Percentiles rank a stretch among this genome's conserved stretches.
phyloP scores from a whole-genome alignment of 2,329 filamentous ascomycete genomes.

The Chaetomiaceae sp. region DNA sequence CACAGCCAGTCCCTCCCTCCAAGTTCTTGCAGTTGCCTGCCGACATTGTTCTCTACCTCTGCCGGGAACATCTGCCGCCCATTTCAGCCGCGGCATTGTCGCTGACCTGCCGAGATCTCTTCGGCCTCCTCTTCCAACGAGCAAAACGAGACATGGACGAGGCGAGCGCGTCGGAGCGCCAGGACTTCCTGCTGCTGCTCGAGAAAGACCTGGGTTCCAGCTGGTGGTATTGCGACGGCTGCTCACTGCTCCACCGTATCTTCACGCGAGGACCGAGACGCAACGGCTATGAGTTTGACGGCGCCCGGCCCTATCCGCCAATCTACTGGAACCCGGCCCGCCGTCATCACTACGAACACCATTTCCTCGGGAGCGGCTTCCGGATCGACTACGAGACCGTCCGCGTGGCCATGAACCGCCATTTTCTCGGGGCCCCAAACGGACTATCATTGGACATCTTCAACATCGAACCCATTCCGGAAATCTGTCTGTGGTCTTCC shows the following conservation, averaged over 20 bases:
- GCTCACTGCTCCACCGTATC: not conserved
- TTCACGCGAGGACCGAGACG: not conserved
- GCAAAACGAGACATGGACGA: not conserved
- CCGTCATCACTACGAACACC: not conserved
- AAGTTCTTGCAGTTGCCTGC: not conserved
- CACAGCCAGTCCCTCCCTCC: not conserved
- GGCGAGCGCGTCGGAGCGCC: not conserved
- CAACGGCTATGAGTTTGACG: not conserved
- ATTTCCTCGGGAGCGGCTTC: not conserved
- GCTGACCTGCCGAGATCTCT: not conserved
- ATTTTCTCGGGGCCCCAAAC: not conserved
- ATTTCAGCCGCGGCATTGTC: not conserved
- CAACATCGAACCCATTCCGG: not conserved
- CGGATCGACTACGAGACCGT: not conserved
- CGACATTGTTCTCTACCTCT: slow-evolving; percentile 4
- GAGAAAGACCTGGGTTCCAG: not conserved
- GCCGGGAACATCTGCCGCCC: not conserved
- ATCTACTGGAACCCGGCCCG: not conserved
- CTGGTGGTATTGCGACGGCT: not conserved
- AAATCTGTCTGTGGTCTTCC: not conserved
- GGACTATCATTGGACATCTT: not conserved
- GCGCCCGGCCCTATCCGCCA: too few species aligned
- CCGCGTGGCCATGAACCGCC: slow-evolving; percentile 1
- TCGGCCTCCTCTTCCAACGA: not conserved
- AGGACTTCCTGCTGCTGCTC: not conserved